These are phyloP conservation scores for Eimeria acervulina DNA, from an alignment of 169 alveolate genomes.

Conservation along the genomic window DNA sequence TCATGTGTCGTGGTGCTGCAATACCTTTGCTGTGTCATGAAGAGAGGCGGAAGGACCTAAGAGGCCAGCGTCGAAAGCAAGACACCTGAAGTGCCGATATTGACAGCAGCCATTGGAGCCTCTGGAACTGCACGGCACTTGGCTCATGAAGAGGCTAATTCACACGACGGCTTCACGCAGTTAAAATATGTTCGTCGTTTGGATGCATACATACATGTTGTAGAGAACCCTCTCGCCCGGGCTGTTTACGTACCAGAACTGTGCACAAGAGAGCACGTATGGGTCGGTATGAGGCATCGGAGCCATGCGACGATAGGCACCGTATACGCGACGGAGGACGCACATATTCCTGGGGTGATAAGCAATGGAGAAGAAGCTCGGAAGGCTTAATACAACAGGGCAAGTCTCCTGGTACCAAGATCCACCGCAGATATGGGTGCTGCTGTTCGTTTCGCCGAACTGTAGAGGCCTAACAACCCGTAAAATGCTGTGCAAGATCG, in stretches of 20 bases:
- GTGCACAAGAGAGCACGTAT: conserved; percentile 53
- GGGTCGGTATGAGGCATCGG: conserved; percentile 74
- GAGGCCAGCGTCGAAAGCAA: conserved; percentile 64
- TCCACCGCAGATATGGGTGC: neutral
- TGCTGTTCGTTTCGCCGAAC: neutral
- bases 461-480: neutral
- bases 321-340: conserved; percentile 65
- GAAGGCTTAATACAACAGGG: no score
- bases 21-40: conserved; percentile 44
- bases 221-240: neutral
- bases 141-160: neutral
- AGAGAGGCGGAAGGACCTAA: conserved; percentile 24
- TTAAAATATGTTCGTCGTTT: neutral
- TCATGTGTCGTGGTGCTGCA: neutral
- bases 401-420: neutral
- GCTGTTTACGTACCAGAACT: conserved; percentile 24
- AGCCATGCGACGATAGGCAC: conserved; percentile 50
- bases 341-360: conserved; percentile 22
- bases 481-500: neutral
- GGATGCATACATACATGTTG: neutral
- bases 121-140: neutral
- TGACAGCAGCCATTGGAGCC: neutral
- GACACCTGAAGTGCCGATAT: conserved; percentile 43
- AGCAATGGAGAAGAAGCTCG: neutral
- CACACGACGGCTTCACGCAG: neutral